Evolutionary conservation across 257 asterid genomes (phyloP), one percentile per base, ranked within the genome.

Genomic region (Solanum tacnaense): DNA sequence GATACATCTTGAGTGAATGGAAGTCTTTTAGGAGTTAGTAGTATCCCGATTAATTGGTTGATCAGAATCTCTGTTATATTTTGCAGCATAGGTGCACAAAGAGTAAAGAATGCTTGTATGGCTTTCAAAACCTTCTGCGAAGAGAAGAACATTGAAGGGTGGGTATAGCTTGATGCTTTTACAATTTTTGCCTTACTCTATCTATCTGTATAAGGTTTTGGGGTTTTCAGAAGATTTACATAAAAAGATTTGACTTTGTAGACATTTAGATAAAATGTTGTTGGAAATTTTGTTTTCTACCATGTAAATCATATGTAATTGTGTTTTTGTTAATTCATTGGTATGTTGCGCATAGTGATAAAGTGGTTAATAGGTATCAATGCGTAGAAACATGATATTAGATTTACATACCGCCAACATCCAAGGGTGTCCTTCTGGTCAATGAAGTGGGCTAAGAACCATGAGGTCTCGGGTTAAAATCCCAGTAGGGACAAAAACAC

Each of bases 61-160:
- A 82, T 56, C 44, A 8, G 71, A 82, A 31, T 82, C 86, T 71
- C 3, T 73, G 68, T 74, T 34, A 10, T 86, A 82, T 31, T 49
- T 13, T 73, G 58, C 98, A 94, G 98, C 91, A 89, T 95, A 84
- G 98, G 98, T 35, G 96, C 97, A 34, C 93, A 90, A 7, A 89
- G 97, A 86, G 97, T 95, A 88, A 94, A 92, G 94, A 90, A 92
- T 81, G 73, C 87, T 83, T 95, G 98, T 76, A 91, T 93, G 13
- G 35, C 78, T 36, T 89, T 92, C 27, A 89, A 86, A 88, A 89
- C 9, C 76, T 75, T 68, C 76, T 92, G 93, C 15, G 92, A 92
- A 35, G 88, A 36, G 39, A 82, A 87, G 87, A 83, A 90, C 89
- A 83, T 90, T 25, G 90, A 91, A 34, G 90, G 89, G 93, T 91